Percentiles rank a stretch among this genome's conserved stretches.
Conservation (phyloP, 108 stramenopile genomes). For the Nitzschia palea region DNA sequence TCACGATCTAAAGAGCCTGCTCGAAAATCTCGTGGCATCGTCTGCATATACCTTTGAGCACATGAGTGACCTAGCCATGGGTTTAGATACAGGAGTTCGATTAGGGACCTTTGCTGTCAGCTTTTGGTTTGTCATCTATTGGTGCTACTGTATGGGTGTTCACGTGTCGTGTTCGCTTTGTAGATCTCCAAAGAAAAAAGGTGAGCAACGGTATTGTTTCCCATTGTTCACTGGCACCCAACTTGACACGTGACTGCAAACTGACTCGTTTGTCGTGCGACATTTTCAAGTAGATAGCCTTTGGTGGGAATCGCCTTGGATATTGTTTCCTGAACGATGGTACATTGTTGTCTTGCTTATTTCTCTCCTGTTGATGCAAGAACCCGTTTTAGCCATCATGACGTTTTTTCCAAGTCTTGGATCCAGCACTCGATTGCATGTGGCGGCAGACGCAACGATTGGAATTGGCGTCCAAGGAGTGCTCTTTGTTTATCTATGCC, state of each 20-base stretch:
- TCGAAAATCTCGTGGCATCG: constrained; percentile 47
- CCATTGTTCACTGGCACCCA: no score
- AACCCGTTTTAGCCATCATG: constrained; percentile 62
- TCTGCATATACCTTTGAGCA: constrained; percentile 53
- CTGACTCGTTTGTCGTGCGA: no score
- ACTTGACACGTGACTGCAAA: no score
- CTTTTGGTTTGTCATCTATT: constrained; percentile 53
- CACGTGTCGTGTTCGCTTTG: background rate
- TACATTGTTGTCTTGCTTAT: constrained; percentile 65
- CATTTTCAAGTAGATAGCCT: background rate
- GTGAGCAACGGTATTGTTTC: no score
- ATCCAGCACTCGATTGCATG: constrained; percentile 44
- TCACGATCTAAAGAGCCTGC: background rate
- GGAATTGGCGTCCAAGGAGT: constrained; percentile 75
- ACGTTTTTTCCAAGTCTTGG: constrained; percentile 46
- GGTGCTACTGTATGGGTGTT: constrained; percentile 62
- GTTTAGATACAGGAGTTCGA: constrained; percentile 41
- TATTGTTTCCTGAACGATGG: constrained; percentile 73
- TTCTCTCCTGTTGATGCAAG: constrained; percentile 66
- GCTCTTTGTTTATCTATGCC: constrained; percentile 68
- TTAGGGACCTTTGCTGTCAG: constrained; percentile 47
- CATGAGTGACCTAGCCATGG: constrained; percentile 43
- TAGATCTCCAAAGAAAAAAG: background rate
- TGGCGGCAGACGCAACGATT: constrained; percentile 54
- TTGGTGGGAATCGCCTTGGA: constrained; percentile 83